Evolutionary conservation across 805 yeast genomes (phyloP).

Genomic region (Naumovozyma baii): DNA sequence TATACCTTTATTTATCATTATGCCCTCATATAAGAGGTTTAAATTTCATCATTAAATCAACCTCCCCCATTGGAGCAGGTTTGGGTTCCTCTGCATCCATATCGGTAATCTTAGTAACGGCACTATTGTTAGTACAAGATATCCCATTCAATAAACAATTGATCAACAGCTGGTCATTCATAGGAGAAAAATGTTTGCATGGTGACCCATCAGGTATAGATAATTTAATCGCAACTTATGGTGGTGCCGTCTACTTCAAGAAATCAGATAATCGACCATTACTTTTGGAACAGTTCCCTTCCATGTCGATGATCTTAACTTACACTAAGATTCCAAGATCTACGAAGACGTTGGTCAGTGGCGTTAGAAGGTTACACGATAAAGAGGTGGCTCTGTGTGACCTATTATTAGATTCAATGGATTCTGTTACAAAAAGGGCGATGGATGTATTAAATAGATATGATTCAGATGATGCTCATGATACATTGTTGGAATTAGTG

Average conservation of each 20-base stretch:
- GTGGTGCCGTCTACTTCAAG: conserved; percentile 90
- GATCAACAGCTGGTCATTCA: conserved; percentile 77
- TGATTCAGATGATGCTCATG: conserved; percentile 31
- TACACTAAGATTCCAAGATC: conserved; percentile 83
- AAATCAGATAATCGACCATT: conserved; percentile 32
- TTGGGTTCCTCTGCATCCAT: conserved; percentile 90
- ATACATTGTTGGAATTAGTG: conserved; percentile 47
- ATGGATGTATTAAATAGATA: conserved; percentile 30
- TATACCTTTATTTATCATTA: conserved; percentile 61
- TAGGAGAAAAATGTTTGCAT: conserved; percentile 92
- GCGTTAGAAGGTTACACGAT: conserved; percentile 48
- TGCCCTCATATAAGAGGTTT: conserved; percentile 43
- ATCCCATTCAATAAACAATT: conserved; percentile 39
- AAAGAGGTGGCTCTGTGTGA: conserved; percentile 46
- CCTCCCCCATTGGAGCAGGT: conserved; percentile 94
- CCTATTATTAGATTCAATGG: conserved; percentile 68
- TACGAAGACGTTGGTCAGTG: conserved; percentile 73
- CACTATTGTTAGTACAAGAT: conserved; percentile 49
- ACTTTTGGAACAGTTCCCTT: conserved; percentile 46
- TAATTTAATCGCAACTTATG: conserved; percentile 90
- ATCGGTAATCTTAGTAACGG: conserved; percentile 74
- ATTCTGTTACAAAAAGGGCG: conserved; percentile 39
- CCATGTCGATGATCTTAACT: conserved; percentile 62
- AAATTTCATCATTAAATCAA: conserved; percentile 62
- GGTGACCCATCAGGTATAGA: conserved; percentile 97